Evolutionary conservation across 2,329 filamentous ascomycete genomes (phyloP), one percentile per base, ranked within the genome.

Genomic region (Ophiocordyceps camponoti-floridani): DNA sequence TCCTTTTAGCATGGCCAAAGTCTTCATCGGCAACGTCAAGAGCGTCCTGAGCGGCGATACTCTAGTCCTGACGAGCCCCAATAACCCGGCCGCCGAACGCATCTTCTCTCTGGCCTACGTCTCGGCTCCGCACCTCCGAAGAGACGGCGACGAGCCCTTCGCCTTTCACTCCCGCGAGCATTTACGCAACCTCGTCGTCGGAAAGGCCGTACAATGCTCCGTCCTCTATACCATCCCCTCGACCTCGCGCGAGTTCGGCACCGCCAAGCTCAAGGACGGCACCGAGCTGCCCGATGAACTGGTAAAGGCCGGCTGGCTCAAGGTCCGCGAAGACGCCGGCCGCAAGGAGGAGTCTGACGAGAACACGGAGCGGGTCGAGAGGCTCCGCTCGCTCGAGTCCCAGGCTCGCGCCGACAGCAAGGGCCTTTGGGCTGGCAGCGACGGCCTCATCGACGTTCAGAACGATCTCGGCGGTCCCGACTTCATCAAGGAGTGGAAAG

Each of bases 81-180:
- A 79, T 62, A 88, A 93, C 60, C 82, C 84, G 33, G 72, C 77
- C 51, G 77, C 82, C 62, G 91, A 96, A 68, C 83, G 86, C 56
- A 84, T 75, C 44, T 73, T 98, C 55, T 94, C 87, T 57, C 72
- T 98, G 51, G 91, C 91, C 55, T 96, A 87, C 65, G 87, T 96
- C 53, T 83, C 81, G 47, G 87, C 88, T 43, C 91, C 91, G 4
- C 80, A 88, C 58, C 62, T 95, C 61, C 81, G 74, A 66, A 81
- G 86, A 62, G 88, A 95, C 54, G 87, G 84, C 47, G 89, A 95
- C 57, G 88, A 95, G 73, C 79, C 82, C 35, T 93, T 83, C 58
- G 87, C 85, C 47, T 98, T 95, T 64, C 82, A 91, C 64, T 94
- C 91, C 48, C 85, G 91, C 58, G 91, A 98, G 64, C 91, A 84